Evolutionary conservation across 2,329 filamentous ascomycete species (phyloP).

Genomic region (Cercospora sp.): DNA sequence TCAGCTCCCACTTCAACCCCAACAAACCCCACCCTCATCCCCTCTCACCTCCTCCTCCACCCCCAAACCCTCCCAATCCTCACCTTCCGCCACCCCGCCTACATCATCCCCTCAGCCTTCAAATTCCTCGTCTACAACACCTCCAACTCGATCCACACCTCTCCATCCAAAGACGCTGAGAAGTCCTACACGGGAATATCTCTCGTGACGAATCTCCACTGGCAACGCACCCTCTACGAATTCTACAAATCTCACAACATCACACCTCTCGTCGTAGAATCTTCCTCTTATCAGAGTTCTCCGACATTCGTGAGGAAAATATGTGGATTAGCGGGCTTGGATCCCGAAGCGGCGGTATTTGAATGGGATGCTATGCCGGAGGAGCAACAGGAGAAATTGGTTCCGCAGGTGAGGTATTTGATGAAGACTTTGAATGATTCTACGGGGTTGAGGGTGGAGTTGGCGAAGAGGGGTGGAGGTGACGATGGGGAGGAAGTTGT

Average conservation of each 20-base stretch:
- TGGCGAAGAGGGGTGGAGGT: background rate
- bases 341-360: background rate
- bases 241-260: background rate
- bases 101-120: background rate
- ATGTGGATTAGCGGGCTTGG: background rate
- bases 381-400: background rate
- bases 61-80: background rate
- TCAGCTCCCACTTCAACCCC: background rate
- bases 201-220: background rate
- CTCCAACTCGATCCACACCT: background rate
- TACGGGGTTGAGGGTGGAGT: background rate
- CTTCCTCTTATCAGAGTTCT: background rate
- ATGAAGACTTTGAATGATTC: background rate
- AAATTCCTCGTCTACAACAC: background rate
- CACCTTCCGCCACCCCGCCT: background rate
- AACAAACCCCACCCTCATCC: background rate
- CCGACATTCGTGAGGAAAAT: background rate
- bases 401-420: background rate
- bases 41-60: background rate
- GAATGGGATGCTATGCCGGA: background rate
- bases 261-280: background rate
- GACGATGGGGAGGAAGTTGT: too few species aligned
- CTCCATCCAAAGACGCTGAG: background rate
- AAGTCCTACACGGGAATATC: background rate
- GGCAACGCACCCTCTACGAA: background rate